Base-by-base conservation (phyloP, 208 protist genomes). In the Leishmania guyanensis region DNA sequence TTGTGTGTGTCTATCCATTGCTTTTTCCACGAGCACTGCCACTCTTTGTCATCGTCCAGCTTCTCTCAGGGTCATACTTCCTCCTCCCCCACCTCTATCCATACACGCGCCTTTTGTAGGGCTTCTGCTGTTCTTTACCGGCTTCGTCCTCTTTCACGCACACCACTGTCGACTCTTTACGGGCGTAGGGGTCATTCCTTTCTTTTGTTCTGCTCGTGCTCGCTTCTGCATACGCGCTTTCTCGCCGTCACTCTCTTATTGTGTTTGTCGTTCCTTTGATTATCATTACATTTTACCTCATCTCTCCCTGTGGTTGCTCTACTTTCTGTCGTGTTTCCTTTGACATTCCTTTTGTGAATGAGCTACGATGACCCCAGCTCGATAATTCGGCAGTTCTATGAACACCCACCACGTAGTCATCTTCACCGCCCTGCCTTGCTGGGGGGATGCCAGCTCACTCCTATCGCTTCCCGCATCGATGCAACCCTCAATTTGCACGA, bases 381-480 rank as follows among this genome's bases (percentile, higher is more conserved):
- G 33, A 14, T 68, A 54, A 68, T 87, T 56, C 75, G 77, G 26
- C 92, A 96, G 85, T 88, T 89, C 54, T 96, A 93, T 86, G 89
- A 94, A 76, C 92, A 93, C 62, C 92, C 92, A 29, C 85, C 89
- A 46, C 86, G 88, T n/a, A 89, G 86, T 72, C 86, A 87, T 69
- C 73, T 92, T 16, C 84, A 89, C 74, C 66, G 72, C 39, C 76
- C 76, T n/a, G 46, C 33, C 17, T 12, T 53, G 3, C 60, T 43
- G 39, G 46, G 4, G 33, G 76, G 48, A 17, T 14, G 9, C 29
- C 53, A 68, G 20, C 54, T 65, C 56, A 29, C 48, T 43, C 22
- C 46, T 62, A 26, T 6, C 33, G 56, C 39, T 16, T 17, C 14
- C n/a, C 33, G 20, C 74, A 8, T 20, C 72, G 51, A 62, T 76